Conservation (phyloP, 148 eudicot genomes). For the Suaeda aralocaspica region DNA sequence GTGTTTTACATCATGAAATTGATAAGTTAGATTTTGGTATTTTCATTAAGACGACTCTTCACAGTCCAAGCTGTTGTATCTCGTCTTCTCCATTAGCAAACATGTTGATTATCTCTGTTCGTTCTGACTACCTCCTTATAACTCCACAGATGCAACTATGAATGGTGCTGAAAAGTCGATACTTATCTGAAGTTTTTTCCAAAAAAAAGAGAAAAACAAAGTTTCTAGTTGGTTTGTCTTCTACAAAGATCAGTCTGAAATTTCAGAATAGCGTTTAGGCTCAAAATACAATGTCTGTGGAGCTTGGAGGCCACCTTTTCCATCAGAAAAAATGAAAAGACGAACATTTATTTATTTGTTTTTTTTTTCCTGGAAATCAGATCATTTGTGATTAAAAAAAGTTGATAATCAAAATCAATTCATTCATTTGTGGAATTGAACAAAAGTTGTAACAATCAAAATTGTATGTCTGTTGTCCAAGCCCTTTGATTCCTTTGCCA, state of each 20-base stretch:
- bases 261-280: background rate
- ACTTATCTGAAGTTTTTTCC: no score
- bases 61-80: background rate
- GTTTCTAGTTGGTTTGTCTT: no score
- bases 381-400: no score
- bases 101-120: no score
- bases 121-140: background rate
- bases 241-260: background rate
- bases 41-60: background rate
- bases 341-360: background rate
- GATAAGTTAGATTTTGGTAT: background rate
- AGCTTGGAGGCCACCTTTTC: no score
- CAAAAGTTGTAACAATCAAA: no score
- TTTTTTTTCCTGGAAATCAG: no score
- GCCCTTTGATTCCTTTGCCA: slow-evolving; percentile 85
- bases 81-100: background rate
- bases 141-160: background rate
- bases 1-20: background rate
- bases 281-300: background rate
- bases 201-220: no score
- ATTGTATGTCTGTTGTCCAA: slow-evolving; percentile 29
- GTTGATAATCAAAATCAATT: no score
- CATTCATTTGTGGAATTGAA: slow-evolving; percentile 15
- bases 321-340: no score
- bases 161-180: background rate